Percentiles rank a stretch among this genome's conserved stretches.
Evolutionary conservation across 805 yeast genomes (phyloP).

Genomic region (Kluyveromyces siamensis): DNA sequence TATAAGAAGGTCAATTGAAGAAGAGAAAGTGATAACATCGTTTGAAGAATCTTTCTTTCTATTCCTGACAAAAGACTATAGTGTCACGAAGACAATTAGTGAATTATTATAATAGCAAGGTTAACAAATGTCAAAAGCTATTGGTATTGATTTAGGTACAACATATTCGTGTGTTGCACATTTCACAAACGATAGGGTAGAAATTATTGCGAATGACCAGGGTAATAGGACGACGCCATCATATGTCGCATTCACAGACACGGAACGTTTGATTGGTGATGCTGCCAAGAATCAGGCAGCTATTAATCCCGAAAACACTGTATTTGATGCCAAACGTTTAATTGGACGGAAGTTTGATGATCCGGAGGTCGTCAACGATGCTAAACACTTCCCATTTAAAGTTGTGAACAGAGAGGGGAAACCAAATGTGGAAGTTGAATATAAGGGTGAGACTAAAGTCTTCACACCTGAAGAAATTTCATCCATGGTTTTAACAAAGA

Average conservation of each 20-base stretch:
- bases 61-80: neutral
- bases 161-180: slow-evolving; percentile 96
- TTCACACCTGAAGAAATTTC: slow-evolving; percentile 94
- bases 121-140: slow-evolving; percentile 38
- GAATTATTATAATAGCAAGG: neutral
- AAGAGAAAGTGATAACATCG: too few relatives aligned
- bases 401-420: slow-evolving; percentile 65
- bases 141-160: slow-evolving; percentile 79
- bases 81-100: neutral
- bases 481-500: slow-evolving; percentile 83
- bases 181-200: slow-evolving; percentile 85
- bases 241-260: slow-evolving; percentile 87
- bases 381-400: slow-evolving; percentile 81
- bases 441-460: slow-evolving; percentile 73
- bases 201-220: slow-evolving; percentile 94
- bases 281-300: slow-evolving; percentile 98
- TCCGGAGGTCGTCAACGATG: slow-evolving; percentile 66
- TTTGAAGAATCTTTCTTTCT: too few relatives aligned
- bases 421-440: slow-evolving; percentile 76
- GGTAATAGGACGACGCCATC: slow-evolving; percentile 98
- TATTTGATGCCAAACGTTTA: slow-evolving; percentile 85
- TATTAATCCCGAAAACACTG: slow-evolving; percentile 84
- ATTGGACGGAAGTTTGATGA: slow-evolving; percentile 85
- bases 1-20: too few relatives aligned
- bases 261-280: slow-evolving; percentile 91